Evolutionary conservation across 495 filamentous ascomycete species (phyloP), one percentile per base, ranked within the genome.

Genomic region (Aspergillus homomorphus): DNA sequence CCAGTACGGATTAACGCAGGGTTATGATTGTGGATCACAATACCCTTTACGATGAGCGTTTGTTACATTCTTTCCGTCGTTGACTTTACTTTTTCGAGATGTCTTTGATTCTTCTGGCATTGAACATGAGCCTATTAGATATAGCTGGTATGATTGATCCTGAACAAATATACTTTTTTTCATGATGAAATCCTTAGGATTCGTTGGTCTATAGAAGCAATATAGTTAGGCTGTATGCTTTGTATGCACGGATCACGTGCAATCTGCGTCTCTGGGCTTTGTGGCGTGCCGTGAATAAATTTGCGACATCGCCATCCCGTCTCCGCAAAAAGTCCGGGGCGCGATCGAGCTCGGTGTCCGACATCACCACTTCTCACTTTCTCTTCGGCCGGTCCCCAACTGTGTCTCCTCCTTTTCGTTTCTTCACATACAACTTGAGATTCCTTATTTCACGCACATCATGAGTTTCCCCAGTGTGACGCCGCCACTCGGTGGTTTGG

Each of bases 381-480:
- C 38, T 42, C 42, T 26, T 49, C 21, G 16, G 33, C 28, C 3
- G 9, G 28, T 58, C 16, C 16, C 42, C 43, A 19, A 0, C 15
- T 43, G 18, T 28, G 9, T 19, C 22, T 46, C 28, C 23, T 38
- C 24, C 4, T 21, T 7, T 28, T 8, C 12, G 20, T 14, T 41
- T 19, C 18, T 16, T 0, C 24, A 44, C 21, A n/a, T n/a, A n/a
- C n/a, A n/a, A n/a, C n/a, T n/a, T n/a, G n/a, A n/a, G n/a, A n/a
- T n/a, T n/a, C n/a, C n/a, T n/a, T n/a, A n/a, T n/a, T n/a, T n/a
- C 38, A 43, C 51, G 15, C 20, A 24, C 61, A 65, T 21, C 9
- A 82, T 82, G 80, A 81, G 69, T 56, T 67, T 80, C 48, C 76
- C 80, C 22, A 43, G 53, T 15, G 41, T 38, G n/a, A 43, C 51